Conservation (phyloP, 2,329 filamentous ascomycete genomes). For the Ophidiomyces ophidiicola region DNA sequence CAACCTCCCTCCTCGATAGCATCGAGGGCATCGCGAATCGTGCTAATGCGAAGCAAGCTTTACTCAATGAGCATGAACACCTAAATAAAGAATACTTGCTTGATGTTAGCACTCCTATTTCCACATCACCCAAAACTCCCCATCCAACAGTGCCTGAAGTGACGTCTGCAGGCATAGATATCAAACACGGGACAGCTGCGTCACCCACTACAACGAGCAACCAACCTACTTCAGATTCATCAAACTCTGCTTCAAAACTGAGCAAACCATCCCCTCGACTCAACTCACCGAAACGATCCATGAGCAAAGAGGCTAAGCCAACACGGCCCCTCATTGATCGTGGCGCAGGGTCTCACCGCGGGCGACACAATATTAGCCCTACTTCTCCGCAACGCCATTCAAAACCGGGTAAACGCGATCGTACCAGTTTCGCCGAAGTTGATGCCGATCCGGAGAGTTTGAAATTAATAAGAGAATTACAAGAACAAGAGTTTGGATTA, state of each 20-base stretch:
- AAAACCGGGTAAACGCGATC: slow-evolving; percentile 22
- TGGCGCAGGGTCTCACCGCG: slow-evolving; percentile 16
- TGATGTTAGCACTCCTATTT: slow-evolving; percentile 27
- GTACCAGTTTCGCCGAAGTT: slow-evolving; percentile 20
- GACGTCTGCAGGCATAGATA: slow-evolving; percentile 17
- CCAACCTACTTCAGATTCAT: slow-evolving; percentile 9
- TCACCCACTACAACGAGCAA: background rate
- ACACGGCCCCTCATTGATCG: background rate
- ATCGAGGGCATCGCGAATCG: slow-evolving; percentile 23
- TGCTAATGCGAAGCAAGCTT: slow-evolving; percentile 21
- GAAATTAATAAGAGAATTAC: slow-evolving; percentile 34
- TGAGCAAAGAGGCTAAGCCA: slow-evolving; percentile 4
- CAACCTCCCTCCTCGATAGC: slow-evolving; percentile 34
- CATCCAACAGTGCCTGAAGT: slow-evolving; percentile 27
- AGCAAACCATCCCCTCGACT: slow-evolving; percentile 9
- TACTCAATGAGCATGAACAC: slow-evolving; percentile 15
- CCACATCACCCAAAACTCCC: slow-evolving; percentile 34
- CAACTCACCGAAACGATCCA: slow-evolving; percentile 9
- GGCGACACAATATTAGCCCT: slow-evolving; percentile 15
- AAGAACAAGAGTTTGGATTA: slow-evolving; percentile 36
- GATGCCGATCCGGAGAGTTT: slow-evolving; percentile 33
- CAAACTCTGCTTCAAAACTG: slow-evolving; percentile 11
- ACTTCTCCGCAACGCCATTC: slow-evolving; percentile 8
- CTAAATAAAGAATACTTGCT: slow-evolving; percentile 5
- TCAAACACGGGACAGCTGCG: background rate